These are phyloP conservation scores for Cladophialophora yegresii DNA, from an alignment of 2,329 filamentous ascomycete genomes.

Conservation along the genomic window DNA sequence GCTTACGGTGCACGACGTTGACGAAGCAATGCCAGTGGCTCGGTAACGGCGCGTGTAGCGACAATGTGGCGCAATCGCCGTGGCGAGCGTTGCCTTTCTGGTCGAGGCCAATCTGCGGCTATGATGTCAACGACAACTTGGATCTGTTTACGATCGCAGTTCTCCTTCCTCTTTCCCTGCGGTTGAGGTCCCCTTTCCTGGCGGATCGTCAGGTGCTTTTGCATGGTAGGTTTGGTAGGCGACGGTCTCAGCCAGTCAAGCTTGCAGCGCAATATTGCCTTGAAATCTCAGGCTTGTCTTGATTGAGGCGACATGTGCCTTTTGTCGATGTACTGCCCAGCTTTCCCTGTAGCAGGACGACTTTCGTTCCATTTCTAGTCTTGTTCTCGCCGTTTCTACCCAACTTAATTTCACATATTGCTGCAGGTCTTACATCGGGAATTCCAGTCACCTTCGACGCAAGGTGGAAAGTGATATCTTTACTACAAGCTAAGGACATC, in stretches of 20 bases:
- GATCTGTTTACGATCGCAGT: background rate
- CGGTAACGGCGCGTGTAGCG: background rate
- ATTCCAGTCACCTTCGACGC: background rate
- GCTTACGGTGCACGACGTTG: background rate
- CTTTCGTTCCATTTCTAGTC: background rate
- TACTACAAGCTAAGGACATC: constrained; percentile 12
- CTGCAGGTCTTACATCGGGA: background rate
- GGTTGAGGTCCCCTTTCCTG: background rate
- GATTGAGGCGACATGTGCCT: constrained; percentile 15
- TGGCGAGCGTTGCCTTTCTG: constrained; percentile 4
- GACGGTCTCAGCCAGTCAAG: constrained; percentile 15
- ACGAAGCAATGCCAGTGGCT: constrained; percentile 7
- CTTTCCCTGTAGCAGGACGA: background rate
- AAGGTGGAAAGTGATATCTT: background rate
- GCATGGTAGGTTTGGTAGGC: background rate
- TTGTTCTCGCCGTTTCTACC: background rate
- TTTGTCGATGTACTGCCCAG: background rate
- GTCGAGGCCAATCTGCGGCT: background rate
- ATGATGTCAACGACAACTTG: constrained; percentile 16
- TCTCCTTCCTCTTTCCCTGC: background rate
- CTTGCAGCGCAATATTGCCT: constrained; percentile 22
- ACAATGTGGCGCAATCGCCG: constrained; percentile 1
- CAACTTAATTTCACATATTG: background rate
- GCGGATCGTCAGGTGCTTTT: constrained; percentile 1
- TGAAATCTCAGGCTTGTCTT: constrained; percentile 9